Evolutionary conservation across 345 rosid species (phyloP), one percentile per base, ranked within the genome.

Genomic region (Psidium guajava): DNA sequence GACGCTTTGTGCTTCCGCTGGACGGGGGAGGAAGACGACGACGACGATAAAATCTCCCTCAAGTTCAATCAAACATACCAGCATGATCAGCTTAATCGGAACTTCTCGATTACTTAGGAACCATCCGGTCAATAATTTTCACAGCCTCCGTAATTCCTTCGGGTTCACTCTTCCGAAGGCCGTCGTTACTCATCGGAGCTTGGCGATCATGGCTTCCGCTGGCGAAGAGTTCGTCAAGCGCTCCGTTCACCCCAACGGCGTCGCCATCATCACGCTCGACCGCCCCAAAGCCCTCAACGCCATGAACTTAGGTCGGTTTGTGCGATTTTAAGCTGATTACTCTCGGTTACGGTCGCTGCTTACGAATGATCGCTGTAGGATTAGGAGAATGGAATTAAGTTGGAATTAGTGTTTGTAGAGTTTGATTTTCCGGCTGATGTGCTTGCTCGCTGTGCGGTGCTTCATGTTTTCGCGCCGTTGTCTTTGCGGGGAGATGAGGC

Each of bases 261-360:
- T 95, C 88, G 99, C 99, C 6, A 90, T 95, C 90, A 90, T 97
- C 91, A 95, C 97, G 86, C 96, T 95, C 86, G 95, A 97, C 89
- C 98, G 97, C 49, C 96, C 98, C 82, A 95, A 93, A 88, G 95
- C 98, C 82, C 98, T 97, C 90, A 97, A 95, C 88, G 98, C 99
- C 92, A 97, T 97, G 98, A 95, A 91, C 90, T 84, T 95, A 89
- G 97, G 98, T 95, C 64, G 27, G 27, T 56, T n/a, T 44, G 1
- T 47, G 36, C 47, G 47, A 69, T 69, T 11, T 69, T 20, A 9
- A 18, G 80, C 80, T 20, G 47, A 21, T 24, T 11, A 8, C 52
- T 9, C 77, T 69, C 47, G 36, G 36, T 36, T 36, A 36, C 36
- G 36, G 36, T 36, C 36, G 36, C 36, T 36, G 36, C 36, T 36